Percentiles rank a stretch among this genome's conserved stretches.
Conservation (phyloP, 169 alveolate genomes). For the Fabrea salina region DNA sequence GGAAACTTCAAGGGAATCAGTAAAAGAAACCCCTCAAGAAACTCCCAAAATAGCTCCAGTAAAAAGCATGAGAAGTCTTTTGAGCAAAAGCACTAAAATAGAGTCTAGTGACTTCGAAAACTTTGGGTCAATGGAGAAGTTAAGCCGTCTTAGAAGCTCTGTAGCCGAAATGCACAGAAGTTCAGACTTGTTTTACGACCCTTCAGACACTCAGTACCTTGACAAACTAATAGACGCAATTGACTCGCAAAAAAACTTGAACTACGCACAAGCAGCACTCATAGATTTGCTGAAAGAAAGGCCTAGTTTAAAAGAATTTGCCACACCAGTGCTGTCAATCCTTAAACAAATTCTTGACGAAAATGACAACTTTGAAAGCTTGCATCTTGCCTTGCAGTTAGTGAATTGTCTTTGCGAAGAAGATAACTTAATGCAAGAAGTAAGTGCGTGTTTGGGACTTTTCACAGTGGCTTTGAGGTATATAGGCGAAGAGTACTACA, state of each 20-base stretch:
- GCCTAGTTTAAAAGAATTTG: neutral
- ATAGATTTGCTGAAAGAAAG: neutral
- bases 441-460: neutral
- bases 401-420: neutral
- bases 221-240: neutral
- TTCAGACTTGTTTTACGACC: too few species aligned
- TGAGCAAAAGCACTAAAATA: conserved; percentile 4
- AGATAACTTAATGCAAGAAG: neutral
- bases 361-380: neutral
- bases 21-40: too few species aligned
- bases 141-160: too few species aligned
- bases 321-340: neutral
- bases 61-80: too few species aligned
- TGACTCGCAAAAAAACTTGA: neutral
- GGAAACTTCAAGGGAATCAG: too few species aligned
- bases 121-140: too few species aligned
- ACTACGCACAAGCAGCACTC: neutral
- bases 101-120: conserved; percentile 1
- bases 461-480: neutral
- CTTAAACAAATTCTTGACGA: conserved; percentile 29
- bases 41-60: too few species aligned
- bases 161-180: too few species aligned
- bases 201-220: neutral
- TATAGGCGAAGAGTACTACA: neutral
- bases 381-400: neutral